phyloP scores from a whole-genome alignment of 768 basidiomycete species.

The Xanthoconium stramineum region DNA sequence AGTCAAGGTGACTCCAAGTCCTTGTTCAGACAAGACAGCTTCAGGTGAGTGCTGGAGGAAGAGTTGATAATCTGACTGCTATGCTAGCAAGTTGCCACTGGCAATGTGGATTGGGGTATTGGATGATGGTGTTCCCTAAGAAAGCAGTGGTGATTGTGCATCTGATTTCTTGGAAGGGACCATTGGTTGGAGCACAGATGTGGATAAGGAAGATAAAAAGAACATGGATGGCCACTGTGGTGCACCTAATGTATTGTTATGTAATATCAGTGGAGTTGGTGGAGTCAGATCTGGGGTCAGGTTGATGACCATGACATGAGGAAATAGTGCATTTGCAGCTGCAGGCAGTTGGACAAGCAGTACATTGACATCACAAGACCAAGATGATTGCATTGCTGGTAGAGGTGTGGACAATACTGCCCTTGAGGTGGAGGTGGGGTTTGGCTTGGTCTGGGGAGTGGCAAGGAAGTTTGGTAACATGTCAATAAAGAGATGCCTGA shows the following conservation, averaged over 20 bases:
- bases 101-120: conserved; percentile 5
- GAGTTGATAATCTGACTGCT: conserved; percentile 40
- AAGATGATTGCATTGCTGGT: conserved; percentile 3
- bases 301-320: conserved; percentile 65
- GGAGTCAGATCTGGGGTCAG: conserved; percentile 80
- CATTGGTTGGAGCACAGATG: conserved; percentile 16
- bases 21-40: conserved; percentile 35
- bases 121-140: conserved; percentile 1
- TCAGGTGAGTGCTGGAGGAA: conserved; percentile 46
- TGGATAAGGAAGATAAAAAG: conserved; percentile 31
- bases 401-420: conserved; percentile 4
- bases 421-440: background rate
- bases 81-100: conserved; percentile 30
- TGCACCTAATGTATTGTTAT: conserved; percentile 18
- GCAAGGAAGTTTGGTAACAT: conserved; percentile 48
- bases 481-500: conserved; percentile 54
- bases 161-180: background rate
- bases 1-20: conserved; percentile 19
- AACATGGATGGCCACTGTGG: conserved; percentile 26
- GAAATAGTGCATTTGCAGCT: conserved; percentile 34
- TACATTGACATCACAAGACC: conserved; percentile 14
- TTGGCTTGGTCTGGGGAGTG: conserved; percentile 18
- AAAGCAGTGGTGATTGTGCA: conserved; percentile 5
- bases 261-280: conserved; percentile 59
- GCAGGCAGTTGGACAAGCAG: conserved; percentile 31